phyloP scores from a whole-genome alignment of 1,284 basidiomycete genomes.

The Papiliotrema terrestris region DNA sequence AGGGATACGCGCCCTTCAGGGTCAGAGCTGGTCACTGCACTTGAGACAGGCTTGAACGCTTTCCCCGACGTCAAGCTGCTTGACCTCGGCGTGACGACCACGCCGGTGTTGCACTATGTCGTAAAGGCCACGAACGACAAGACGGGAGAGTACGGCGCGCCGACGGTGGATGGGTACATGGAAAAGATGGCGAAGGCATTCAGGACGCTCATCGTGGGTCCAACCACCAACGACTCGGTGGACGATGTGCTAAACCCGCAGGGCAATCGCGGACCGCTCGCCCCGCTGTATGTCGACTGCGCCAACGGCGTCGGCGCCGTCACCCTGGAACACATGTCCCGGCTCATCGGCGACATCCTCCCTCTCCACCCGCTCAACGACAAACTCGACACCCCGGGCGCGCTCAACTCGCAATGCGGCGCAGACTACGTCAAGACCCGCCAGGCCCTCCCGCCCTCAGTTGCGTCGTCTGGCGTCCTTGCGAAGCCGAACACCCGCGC shows the following conservation, averaged over 20 bases:
- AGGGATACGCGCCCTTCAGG: conserved; percentile 92
- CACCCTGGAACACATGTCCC: conserved; percentile 59
- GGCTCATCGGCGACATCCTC: conserved; percentile 46
- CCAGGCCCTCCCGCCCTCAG: conserved; percentile 68
- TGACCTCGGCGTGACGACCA: conserved; percentile 75
- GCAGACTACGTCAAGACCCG: conserved; percentile 97
- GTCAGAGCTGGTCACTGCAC: conserved; percentile 70
- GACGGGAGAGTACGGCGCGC: conserved; percentile 71
- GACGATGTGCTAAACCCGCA: conserved; percentile 17
- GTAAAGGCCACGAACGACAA: conserved; percentile 76
- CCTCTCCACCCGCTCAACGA: conserved; percentile 61
- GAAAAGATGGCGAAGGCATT: conserved; percentile 81
- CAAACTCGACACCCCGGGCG: conserved; percentile 62
- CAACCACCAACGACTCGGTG: not conserved
- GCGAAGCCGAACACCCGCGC: conserved; percentile 67
- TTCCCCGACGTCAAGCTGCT: conserved; percentile 50
- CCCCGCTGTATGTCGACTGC: conserved; percentile 80
- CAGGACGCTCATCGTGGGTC: conserved; percentile 75
- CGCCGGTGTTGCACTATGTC: conserved; percentile 93
- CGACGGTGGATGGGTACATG: conserved; percentile 82
- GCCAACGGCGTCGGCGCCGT: conserved; percentile 94
- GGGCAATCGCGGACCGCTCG: conserved; percentile 57
- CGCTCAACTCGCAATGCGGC: conserved; percentile 83
- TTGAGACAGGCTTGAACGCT: conserved; percentile 77
- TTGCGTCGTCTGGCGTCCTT: conserved; percentile 52